Evolutionary conservation across 2,329 filamentous ascomycete genomes (phyloP).

Genomic region (Alternaria conjuncta): DNA sequence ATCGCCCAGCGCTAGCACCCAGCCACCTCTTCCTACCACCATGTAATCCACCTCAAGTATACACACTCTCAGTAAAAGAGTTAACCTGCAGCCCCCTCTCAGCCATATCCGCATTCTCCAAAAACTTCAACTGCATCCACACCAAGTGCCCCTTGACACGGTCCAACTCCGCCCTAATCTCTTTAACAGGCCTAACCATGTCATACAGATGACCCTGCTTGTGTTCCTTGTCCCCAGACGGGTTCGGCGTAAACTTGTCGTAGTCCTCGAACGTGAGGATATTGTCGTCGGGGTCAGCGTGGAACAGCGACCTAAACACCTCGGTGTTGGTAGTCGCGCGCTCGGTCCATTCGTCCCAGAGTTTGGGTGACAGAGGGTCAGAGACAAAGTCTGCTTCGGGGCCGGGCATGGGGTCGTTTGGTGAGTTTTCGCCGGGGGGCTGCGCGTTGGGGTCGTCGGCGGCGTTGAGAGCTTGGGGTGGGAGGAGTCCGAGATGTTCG

Average conservation of each 20-base stretch:
- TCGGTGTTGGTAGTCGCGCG: constrained; percentile 74
- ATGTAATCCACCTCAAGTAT: constrained; percentile 55
- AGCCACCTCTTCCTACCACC: not conserved
- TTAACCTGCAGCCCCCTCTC: constrained; percentile 89
- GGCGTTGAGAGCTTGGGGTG: constrained; percentile 72
- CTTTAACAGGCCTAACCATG: constrained; percentile 65
- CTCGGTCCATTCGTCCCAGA: constrained; percentile 71
- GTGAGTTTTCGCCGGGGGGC: constrained; percentile 70
- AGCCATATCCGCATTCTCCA: constrained; percentile 85
- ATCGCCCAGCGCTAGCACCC: not conserved
- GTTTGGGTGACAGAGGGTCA: constrained; percentile 64
- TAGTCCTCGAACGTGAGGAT: constrained; percentile 93
- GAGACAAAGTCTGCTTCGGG: constrained; percentile 67
- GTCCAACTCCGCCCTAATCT: constrained; percentile 77
- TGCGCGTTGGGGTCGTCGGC: constrained; percentile 75
- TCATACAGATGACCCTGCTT: constrained; percentile 90
- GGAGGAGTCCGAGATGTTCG: constrained; percentile 85
- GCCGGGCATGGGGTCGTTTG: constrained; percentile 77
- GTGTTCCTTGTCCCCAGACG: constrained; percentile 63
- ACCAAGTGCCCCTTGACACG: constrained; percentile 87
- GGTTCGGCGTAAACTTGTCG: constrained; percentile 68
- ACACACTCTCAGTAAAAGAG: constrained; percentile 83
- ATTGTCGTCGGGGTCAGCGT: constrained; percentile 86
- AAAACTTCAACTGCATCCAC: constrained; percentile 91
- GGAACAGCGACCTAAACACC: constrained; percentile 80